These are phyloP conservation scores for Melastoma malabathricum DNA, from an alignment of 345 rosid genomes.

Conservation along the genomic window DNA sequence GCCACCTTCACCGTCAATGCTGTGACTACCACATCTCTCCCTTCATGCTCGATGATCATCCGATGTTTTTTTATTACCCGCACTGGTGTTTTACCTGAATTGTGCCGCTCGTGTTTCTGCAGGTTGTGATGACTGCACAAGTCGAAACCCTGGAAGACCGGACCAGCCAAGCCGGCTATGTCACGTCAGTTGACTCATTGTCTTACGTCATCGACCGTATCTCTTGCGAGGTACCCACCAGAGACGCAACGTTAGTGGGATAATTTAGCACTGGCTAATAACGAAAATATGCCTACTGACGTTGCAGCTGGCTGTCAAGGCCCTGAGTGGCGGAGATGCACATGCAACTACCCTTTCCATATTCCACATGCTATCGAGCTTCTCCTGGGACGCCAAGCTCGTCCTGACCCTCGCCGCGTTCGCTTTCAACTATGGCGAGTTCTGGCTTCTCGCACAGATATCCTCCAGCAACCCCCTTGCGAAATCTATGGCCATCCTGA, in stretches of 20 bases:
- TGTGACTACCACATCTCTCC: slow-evolving; percentile 12
- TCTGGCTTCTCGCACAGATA: slow-evolving; percentile 63
- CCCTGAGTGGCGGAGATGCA: slow-evolving; percentile 45
- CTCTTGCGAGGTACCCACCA: slow-evolving; percentile 37
- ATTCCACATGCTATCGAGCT: slow-evolving; percentile 32
- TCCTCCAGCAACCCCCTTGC: slow-evolving; percentile 59
- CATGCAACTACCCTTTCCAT: slow-evolving; percentile 47
- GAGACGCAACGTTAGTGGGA: background rate
- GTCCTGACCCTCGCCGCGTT: slow-evolving; percentile 65
- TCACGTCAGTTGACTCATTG: slow-evolving; percentile 24
- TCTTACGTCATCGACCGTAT: slow-evolving; percentile 51
- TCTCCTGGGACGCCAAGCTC: slow-evolving; percentile 71
- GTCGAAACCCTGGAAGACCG: slow-evolving; percentile 25
- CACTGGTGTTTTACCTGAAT: too few species aligned
- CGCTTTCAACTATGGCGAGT: slow-evolving; percentile 71
- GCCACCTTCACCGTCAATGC: slow-evolving; percentile 26
- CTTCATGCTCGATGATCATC: background rate
- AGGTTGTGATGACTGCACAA: too few species aligned
- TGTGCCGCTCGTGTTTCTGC: too few species aligned
- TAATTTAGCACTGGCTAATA: background rate
- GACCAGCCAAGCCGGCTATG: slow-evolving; percentile 12
- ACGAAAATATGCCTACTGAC: background rate
- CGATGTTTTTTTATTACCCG: background rate
- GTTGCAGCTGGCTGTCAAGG: slow-evolving; percentile 44
- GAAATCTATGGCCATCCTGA: slow-evolving; percentile 66